A percentile compares a stretch with the other conserved stretches of the same genome.
These are phyloP conservation scores for Mimosa pudica DNA, from an alignment of 306 rosid genomes.

Conservation along the genomic window DNA sequence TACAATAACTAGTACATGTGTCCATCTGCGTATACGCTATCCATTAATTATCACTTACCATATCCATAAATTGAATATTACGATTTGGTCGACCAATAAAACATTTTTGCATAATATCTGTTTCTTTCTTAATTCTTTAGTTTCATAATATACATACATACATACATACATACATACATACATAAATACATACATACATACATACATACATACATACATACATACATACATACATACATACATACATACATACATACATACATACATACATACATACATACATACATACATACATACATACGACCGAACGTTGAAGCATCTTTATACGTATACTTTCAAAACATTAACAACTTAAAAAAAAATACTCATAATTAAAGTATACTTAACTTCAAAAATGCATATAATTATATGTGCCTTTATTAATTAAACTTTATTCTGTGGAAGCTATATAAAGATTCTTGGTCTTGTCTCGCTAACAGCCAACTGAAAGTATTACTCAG, in stretches of 20 bases:
- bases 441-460: not conserved
- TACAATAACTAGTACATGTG: not conserved
- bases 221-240: not conserved
- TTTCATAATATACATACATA: not conserved
- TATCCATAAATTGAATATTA: not conserved
- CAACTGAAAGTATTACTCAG: not conserved
- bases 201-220: not conserved
- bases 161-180: not conserved
- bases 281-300: not conserved
- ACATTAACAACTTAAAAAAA: not conserved
- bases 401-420: not conserved
- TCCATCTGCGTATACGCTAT: too few relatives aligned
- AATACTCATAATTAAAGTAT: not conserved
- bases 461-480: not conserved
- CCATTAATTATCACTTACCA: too few relatives aligned
- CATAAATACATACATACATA: not conserved
- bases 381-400: not conserved
- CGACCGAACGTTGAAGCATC: not conserved
- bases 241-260: not conserved
- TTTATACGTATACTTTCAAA: not conserved
- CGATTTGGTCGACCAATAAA: not conserved
- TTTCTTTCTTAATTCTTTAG: not conserved
- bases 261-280: not conserved
- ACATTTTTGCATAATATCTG: not conserved
- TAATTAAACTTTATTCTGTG: not conserved